These are phyloP conservation scores for Sporothrix pseudoabietina DNA, from an alignment of 2,329 filamentous ascomycete genomes.

Conservation along the genomic window DNA sequence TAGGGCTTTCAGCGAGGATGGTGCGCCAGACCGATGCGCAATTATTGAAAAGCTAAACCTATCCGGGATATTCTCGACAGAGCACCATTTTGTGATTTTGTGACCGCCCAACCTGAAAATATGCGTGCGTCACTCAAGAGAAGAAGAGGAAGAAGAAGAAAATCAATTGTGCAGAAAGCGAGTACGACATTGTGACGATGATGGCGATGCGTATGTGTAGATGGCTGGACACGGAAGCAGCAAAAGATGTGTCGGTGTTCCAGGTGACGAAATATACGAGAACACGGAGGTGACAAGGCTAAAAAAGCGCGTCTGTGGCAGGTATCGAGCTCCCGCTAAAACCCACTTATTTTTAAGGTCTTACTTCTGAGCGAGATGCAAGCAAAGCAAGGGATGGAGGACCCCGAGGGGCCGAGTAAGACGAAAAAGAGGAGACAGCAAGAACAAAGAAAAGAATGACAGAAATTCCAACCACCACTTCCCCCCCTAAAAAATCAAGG, in stretches of 20 bases:
- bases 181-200: background rate
- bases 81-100: background rate
- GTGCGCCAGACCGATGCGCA: constrained; percentile 21
- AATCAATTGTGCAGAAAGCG: background rate
- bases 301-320: too few relatives aligned
- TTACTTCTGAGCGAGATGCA: background rate
- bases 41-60: constrained; percentile 20
- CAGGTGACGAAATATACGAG: background rate
- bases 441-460: background rate
- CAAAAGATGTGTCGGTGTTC: background rate
- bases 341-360: too few relatives aligned
- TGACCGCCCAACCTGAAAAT: background rate
- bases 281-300: background rate
- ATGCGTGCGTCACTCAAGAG: too few relatives aligned
- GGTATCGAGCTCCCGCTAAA: too few relatives aligned
- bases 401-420: background rate
- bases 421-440: background rate
- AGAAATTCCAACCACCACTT: too few relatives aligned
- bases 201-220: background rate
- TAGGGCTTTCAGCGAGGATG: constrained; percentile 15
- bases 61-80: background rate
- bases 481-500: background rate
- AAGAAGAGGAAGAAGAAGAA: too few relatives aligned
- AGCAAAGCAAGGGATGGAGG: background rate
- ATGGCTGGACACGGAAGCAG: background rate